Evolutionary conservation across 345 rosid species (phyloP).

Genomic region (Cardamine resedifolia): DNA sequence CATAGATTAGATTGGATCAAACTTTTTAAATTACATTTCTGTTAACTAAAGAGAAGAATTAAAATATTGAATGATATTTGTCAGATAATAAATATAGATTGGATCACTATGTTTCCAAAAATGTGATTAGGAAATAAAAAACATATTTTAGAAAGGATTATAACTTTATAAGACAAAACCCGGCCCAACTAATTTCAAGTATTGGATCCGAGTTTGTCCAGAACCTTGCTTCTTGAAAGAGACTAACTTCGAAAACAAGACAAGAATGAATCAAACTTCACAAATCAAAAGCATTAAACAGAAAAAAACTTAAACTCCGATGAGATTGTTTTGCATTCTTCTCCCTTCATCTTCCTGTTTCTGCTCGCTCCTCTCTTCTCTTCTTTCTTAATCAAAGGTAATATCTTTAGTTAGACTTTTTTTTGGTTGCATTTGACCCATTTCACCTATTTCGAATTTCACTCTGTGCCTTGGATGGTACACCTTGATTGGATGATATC

Average conservation of each 20-base stretch:
- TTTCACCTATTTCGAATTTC: background rate
- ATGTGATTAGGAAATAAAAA: too few species aligned
- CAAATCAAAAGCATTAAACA: too few species aligned
- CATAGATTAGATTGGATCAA: slow-evolving; percentile 23
- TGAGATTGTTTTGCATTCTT: background rate
- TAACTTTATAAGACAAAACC: too few species aligned
- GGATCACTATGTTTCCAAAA: too few species aligned
- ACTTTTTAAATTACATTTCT: background rate
- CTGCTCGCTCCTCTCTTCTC: background rate
- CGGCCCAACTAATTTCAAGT: too few species aligned
- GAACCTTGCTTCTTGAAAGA: background rate
- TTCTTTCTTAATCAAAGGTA: slow-evolving; percentile 21
- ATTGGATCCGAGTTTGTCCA: background rate
- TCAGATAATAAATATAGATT: too few species aligned
- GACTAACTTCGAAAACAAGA: slow-evolving; percentile 17
- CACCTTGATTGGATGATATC: slow-evolving; percentile 3
- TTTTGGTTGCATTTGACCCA: background rate
- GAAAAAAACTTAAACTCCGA: too few species aligned
- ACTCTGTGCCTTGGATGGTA: background rate
- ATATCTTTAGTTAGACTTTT: background rate
- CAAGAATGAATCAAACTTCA: background rate
- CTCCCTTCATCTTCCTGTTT: slow-evolving; percentile 5
- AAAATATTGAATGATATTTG: background rate
- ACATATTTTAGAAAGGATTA: too few species aligned
- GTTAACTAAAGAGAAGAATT: background rate